phyloP scores from a whole-genome alignment of 371 early-diverging fungal genomes.

The Paraphysoderma sedebokerense region DNA sequence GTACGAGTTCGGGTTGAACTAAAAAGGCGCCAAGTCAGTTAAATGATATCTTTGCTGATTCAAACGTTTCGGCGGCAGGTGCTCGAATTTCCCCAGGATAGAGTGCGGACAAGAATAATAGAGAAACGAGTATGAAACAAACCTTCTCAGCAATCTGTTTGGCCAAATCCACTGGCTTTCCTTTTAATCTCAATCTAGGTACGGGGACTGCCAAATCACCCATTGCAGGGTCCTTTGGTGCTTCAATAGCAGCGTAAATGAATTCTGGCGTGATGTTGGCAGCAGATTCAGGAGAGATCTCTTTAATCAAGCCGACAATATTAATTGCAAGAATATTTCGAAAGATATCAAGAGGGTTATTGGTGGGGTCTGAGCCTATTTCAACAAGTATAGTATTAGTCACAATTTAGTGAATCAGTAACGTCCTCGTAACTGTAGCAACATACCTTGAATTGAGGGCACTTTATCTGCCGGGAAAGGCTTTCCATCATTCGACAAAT shows the following conservation, averaged over 20 bases:
- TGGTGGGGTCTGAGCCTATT: too few relatives aligned
- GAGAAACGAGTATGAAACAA: neutral
- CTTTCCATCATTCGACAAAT: too few relatives aligned
- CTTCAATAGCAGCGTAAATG: neutral
- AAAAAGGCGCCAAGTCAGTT: neutral
- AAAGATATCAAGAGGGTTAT: too few relatives aligned
- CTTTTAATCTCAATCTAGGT: conserved; percentile 68
- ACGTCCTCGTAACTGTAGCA: too few relatives aligned
- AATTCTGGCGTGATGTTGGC: neutral
- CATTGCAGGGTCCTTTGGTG: neutral
- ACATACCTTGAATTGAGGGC: too few relatives aligned
- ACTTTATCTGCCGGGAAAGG: too few relatives aligned
- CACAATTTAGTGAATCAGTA: too few relatives aligned
- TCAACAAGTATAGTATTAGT: too few relatives aligned
- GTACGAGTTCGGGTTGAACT: conserved; percentile 42
- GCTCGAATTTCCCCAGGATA: neutral
- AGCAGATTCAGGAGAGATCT: too few relatives aligned
- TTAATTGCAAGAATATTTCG: too few relatives aligned
- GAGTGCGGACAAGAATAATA: conserved; percentile 1
- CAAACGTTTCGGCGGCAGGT: neutral
- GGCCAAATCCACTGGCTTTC: conserved; percentile 63
- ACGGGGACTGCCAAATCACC: conserved; percentile 38
- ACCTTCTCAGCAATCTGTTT: conserved; percentile 51
- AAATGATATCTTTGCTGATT: conserved; percentile 3
- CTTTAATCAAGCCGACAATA: too few relatives aligned